Evolutionary conservation across 345 rosid genomes (phyloP).

Genomic region (Eutrema japonicum): DNA sequence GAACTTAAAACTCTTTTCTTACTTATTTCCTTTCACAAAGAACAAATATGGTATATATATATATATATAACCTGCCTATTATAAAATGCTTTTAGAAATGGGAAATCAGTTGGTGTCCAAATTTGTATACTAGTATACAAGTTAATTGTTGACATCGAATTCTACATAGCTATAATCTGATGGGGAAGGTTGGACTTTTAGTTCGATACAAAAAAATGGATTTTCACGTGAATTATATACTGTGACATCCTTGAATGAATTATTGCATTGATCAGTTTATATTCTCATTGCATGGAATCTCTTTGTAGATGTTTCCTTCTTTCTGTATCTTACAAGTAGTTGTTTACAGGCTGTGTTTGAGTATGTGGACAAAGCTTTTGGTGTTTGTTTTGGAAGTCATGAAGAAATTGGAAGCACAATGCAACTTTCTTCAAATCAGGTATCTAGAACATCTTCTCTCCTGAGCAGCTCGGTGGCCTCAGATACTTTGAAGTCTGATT

Average conservation of each 20-base stretch:
- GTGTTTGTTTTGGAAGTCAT: conserved; percentile 63
- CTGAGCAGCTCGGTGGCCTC: conserved; percentile 57
- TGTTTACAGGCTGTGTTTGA: conserved; percentile 71
- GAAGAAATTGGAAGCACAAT: conserved; percentile 62
- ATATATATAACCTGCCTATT: neutral
- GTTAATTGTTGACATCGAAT: neutral
- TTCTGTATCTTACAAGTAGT: conserved; percentile 30
- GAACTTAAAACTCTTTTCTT: neutral
- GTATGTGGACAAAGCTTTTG: conserved; percentile 77
- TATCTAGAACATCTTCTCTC: conserved; percentile 66
- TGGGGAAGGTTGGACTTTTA: conserved; percentile 18
- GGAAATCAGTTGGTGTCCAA: neutral
- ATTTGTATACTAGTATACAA: conserved; percentile 21
- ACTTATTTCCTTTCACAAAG: neutral
- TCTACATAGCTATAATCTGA: conserved; percentile 5
- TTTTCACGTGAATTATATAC: neutral
- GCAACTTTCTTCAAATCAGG: conserved; percentile 64
- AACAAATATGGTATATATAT: conserved; percentile 7
- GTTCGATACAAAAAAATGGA: neutral
- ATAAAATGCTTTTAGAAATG: conserved; percentile 8
- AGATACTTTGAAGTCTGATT: conserved; percentile 71
- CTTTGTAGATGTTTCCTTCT: conserved; percentile 20
- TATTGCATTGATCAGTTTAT: neutral
- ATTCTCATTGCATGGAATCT: neutral
- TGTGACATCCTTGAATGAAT: conserved; percentile 9